These are phyloP conservation scores for Yamadazyma conglobata DNA, from an alignment of 1,139 yeast species.

Conservation along the genomic window DNA sequence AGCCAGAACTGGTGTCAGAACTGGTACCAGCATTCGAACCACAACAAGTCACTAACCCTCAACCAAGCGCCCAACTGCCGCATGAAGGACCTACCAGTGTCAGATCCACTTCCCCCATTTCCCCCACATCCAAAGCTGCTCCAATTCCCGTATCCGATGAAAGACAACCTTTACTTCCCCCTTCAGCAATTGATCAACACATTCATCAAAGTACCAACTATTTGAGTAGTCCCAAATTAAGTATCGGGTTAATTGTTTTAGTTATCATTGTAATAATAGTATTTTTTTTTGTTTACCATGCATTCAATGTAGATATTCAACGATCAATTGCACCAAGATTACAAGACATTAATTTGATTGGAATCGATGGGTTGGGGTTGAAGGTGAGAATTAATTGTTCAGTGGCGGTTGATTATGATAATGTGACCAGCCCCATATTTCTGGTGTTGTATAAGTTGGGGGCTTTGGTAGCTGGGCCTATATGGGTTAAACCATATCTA, in stretches of 20 bases:
- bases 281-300: conserved; percentile 17
- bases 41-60: neutral
- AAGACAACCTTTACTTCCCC: conserved; percentile 11
- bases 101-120: conserved; percentile 1
- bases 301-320: conserved; percentile 17
- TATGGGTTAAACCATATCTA: conserved; percentile 11
- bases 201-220: conserved; percentile 5
- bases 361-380: conserved; percentile 23
- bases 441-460: conserved; percentile 18
- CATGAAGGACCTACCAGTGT: too few species aligned
- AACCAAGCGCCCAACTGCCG: neutral
- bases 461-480: conserved; percentile 9
- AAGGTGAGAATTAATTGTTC: conserved; percentile 24
- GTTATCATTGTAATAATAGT: conserved; percentile 15
- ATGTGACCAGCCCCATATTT: conserved; percentile 20
- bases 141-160: conserved; percentile 12
- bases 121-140: conserved; percentile 5
- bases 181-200: conserved; percentile 3
- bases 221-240: conserved; percentile 16
- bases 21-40: conserved; percentile 1
- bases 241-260: conserved; percentile 14
- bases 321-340: conserved; percentile 20
- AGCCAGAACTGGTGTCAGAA: too few species aligned
- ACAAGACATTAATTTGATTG: conserved; percentile 17
- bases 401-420: conserved; percentile 23